Conservation (phyloP, 208 protist genomes). For the Endotrypanum monterogeii region DNA sequence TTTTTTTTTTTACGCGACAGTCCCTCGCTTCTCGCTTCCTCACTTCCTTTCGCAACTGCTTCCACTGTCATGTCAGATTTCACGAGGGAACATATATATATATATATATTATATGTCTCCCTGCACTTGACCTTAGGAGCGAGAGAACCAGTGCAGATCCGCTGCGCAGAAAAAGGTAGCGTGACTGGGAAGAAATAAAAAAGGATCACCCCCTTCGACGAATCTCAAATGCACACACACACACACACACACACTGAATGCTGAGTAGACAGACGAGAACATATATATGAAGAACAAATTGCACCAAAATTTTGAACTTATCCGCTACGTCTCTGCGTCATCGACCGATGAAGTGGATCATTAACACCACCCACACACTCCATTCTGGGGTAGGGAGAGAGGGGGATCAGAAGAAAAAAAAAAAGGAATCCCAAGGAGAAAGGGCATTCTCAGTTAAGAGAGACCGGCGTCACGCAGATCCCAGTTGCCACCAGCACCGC, state of each 20-base stretch:
- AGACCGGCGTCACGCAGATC: slow-evolving; percentile 15
- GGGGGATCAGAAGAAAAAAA: too few relatives aligned
- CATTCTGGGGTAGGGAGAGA: too few relatives aligned
- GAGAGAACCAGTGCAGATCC: neutral
- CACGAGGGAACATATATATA: too few relatives aligned
- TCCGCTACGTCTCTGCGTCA: too few relatives aligned
- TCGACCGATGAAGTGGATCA: too few relatives aligned
- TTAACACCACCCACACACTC: too few relatives aligned
- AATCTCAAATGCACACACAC: neutral
- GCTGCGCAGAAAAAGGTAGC: neutral
- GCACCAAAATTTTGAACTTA: too few relatives aligned
- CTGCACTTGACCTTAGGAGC: neutral
- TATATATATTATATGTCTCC: too few relatives aligned
- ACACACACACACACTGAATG: neutral
- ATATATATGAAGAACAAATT: neutral
- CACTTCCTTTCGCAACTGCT: neutral
- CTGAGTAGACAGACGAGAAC: neutral
- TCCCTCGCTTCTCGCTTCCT: neutral
- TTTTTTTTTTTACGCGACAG: neutral
- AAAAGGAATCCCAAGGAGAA: neutral
- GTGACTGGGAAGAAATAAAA: neutral
- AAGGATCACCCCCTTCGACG: neutral
- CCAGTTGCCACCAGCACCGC: slow-evolving; percentile 28
- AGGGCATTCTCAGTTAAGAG: neutral
- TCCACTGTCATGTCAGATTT: neutral